Base-by-base conservation (phyloP, 192 early-diverging fungal genomes). In the Coemansia sp. region DNA sequence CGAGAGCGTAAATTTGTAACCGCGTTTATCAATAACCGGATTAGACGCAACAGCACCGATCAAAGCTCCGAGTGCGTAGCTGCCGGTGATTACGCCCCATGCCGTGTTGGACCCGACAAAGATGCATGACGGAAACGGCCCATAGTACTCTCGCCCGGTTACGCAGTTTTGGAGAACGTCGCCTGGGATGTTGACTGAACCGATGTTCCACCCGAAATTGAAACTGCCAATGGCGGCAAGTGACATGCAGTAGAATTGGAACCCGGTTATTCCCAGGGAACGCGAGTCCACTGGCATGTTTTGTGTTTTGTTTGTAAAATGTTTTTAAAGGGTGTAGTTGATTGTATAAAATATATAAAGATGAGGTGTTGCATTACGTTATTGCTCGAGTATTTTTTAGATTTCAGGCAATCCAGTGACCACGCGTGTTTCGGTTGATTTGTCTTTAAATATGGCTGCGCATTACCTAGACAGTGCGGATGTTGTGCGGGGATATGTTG, bases 1-100 rank as follows among this genome's bases (percentile, higher is more conserved):
- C 7, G 92, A 77, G 53, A 95, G 71, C 10, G 82, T 64, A 32
- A 84, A 79, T 57, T 87, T 85, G 59, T 89, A 87, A 6, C 90
- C 90, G 35, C 75, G 84, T 23, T 58, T 27, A 50, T 85, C 70
- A 20, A 87, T 78, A 20, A 89, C 69, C 14, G 76, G 74, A 11
- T 84, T 86, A 32, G 86, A 87, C 2, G 75, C 54, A 8, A 90
- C 73, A 18, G 82, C 89, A n/a, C 90, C 90, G 23, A 85, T 23
- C 4, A 90, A 66, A 16, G 88, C 89, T 26, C 89, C 90, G n/a
- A 85, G 54, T 4, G 84, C 82, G 51, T 79, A 85, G 59, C 82
- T 75, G 27, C 84, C 86, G 22, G 79, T 82, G 9, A 83, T 80
- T 14, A 84, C 73, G 29, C 86, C 86, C 86, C 86, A 82, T 24